Conservation (phyloP, 1,284 basidiomycete genomes). For the Hemileia vastatrix region DNA sequence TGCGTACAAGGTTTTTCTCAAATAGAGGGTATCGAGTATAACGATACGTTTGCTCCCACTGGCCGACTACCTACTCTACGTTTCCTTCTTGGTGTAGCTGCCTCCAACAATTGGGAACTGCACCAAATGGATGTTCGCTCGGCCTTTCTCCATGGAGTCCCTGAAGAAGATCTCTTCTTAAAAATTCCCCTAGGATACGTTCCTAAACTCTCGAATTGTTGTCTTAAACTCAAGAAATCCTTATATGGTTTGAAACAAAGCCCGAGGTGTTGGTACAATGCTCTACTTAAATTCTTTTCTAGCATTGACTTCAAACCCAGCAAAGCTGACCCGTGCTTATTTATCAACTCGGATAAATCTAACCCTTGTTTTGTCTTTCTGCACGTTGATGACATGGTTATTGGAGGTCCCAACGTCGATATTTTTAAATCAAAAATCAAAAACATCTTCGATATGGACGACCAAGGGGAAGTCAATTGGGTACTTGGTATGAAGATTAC, state of each 20-base stretch:
- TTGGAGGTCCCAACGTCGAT: neutral
- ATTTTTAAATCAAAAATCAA: neutral
- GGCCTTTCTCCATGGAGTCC: conserved; percentile 47
- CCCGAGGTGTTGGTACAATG: no score
- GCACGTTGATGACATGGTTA: conserved; percentile 8
- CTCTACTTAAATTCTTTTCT: no score
- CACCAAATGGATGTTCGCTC: conserved; percentile 48
- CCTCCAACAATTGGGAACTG: conserved; percentile 40
- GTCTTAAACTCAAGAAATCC: no score
- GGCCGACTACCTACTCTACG: conserved; percentile 44
- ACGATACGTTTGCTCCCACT: conserved; percentile 48
- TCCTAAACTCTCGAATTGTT: no score
- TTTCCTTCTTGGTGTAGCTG: conserved; percentile 45
- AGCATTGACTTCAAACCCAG: neutral
- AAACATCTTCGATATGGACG: conserved; percentile 1
- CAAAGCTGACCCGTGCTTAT: neutral
- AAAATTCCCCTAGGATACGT: no score
- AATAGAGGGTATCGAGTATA: conserved; percentile 47
- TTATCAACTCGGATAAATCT: neutral
- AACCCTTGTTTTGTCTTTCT: neutral
- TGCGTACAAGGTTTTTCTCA: conserved; percentile 50
- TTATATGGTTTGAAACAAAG: no score
- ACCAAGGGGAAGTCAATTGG: neutral
- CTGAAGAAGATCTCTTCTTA: conserved; percentile 47
- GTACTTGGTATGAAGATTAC: conserved; percentile 6